phyloP scores from a whole-genome alignment of 805 yeast species.

The Candida parachauliodes region DNA sequence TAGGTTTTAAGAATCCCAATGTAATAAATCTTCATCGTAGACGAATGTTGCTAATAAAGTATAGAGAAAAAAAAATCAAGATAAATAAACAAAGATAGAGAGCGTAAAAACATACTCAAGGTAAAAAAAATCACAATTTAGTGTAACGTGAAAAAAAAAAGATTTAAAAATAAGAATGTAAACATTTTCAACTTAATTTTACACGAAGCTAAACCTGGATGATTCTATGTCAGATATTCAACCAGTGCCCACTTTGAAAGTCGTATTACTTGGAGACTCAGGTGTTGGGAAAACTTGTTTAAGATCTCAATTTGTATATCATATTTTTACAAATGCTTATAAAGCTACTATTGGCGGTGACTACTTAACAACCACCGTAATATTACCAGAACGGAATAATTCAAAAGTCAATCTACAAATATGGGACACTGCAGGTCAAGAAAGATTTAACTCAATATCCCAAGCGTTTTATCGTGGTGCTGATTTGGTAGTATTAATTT shows the following conservation, averaged over 20 bases:
- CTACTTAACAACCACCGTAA: conserved; percentile 43
- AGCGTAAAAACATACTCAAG: no score
- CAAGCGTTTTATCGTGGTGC: conserved; percentile 59
- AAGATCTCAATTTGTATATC: conserved; percentile 53
- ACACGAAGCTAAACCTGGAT: no score
- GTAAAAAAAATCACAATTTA: no score
- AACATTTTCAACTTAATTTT: no score
- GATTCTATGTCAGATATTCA: conserved; percentile 3
- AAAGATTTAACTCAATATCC: conserved; percentile 45
- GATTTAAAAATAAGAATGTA: no score
- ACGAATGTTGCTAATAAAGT: neutral
- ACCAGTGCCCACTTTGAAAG: conserved; percentile 35
- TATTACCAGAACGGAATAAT: conserved; percentile 10
- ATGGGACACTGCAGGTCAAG: conserved; percentile 52
- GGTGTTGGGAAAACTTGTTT: conserved; percentile 60
- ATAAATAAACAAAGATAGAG: no score
- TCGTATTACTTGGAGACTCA: conserved; percentile 55
- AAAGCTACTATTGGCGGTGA: conserved; percentile 61
- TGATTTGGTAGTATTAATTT: conserved; percentile 51
- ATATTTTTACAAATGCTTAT: conserved; percentile 51
- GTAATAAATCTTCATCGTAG: conserved; percentile 80
- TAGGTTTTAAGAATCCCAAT: conserved; percentile 76
- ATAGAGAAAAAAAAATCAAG: neutral
- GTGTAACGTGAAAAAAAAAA: no score
- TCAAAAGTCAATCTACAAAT: conserved; percentile 48